These are phyloP conservation scores for Pythium dissotocum DNA, from an alignment of 352 stramenopile genomes.

Conservation along the genomic window DNA sequence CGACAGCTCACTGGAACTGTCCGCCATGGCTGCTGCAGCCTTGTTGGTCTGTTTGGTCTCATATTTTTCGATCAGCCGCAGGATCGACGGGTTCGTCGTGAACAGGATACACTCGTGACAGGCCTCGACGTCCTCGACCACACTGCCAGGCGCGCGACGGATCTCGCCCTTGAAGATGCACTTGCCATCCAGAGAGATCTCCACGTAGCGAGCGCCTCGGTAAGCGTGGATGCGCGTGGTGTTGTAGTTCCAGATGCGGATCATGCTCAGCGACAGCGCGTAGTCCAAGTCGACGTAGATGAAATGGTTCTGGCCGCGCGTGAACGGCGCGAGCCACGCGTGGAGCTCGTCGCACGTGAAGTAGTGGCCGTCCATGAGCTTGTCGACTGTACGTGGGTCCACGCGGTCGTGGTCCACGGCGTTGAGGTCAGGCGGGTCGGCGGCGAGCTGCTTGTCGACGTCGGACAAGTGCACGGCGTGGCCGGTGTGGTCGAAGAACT, in stretches of 20 bases:
- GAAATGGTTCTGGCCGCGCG: constrained; percentile 68
- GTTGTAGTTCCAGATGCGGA: constrained; percentile 90
- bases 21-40: constrained; percentile 13
- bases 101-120: constrained; percentile 87
- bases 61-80: constrained; percentile 84
- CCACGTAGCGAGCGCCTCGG: constrained; percentile 61
- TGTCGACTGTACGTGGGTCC: constrained; percentile 84
- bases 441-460: constrained; percentile 68
- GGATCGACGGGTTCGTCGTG: constrained; percentile 69
- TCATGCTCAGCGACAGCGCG: constrained; percentile 72
- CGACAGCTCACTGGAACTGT: neutral
- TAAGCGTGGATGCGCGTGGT: constrained; percentile 82
- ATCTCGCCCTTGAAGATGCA: constrained; percentile 87
- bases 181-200: constrained; percentile 58
- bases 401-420: constrained; percentile 69
- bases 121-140: constrained; percentile 54
- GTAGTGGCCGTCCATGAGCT: constrained; percentile 88
- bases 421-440: constrained; percentile 84
- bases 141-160: constrained; percentile 58
- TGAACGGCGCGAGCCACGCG: constrained; percentile 87
- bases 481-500: constrained; percentile 86
- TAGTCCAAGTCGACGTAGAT: constrained; percentile 83
- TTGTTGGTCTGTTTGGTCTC: constrained; percentile 42
- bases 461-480: constrained; percentile 61
- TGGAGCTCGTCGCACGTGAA: constrained; percentile 89